These are phyloP conservation scores for Barnettozyma wickerhamii DNA, from an alignment of 805 yeast genomes.

Conservation along the genomic window DNA sequence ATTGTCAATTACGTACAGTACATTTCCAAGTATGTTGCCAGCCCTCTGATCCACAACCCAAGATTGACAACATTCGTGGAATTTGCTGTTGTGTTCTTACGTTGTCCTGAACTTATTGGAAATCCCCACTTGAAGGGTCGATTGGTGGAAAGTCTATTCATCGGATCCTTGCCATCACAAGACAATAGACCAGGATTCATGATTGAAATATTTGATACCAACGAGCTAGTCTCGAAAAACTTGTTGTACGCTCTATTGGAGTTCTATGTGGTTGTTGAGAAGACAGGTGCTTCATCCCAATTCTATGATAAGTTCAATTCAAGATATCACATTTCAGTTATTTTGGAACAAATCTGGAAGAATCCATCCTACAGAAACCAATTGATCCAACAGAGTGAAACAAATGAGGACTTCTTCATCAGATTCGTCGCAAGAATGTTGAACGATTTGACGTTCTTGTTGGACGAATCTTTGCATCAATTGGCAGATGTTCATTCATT, in stretches of 20 bases:
- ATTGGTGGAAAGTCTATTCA: constrained; percentile 73
- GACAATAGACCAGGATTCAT: constrained; percentile 70
- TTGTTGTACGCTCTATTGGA: constrained; percentile 80
- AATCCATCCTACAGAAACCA: constrained; percentile 63
- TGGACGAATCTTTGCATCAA: constrained; percentile 86
- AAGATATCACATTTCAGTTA: constrained; percentile 79
- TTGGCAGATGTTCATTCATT: constrained; percentile 71
- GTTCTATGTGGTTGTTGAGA: constrained; percentile 91
- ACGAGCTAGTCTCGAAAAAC: constrained; percentile 58
- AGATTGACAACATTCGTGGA: constrained; percentile 60
- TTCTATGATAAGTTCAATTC: constrained; percentile 94
- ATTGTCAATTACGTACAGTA: constrained; percentile 66
- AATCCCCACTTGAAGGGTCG: constrained; percentile 92
- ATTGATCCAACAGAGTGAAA: constrained; percentile 59
- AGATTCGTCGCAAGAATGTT: constrained; percentile 92
- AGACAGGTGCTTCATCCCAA: constrained; percentile 92
- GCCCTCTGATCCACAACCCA: constrained; percentile 51
- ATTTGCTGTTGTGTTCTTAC: constrained; percentile 65
- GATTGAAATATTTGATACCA: constrained; percentile 57
- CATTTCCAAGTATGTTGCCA: constrained; percentile 49
- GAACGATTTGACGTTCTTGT: constrained; percentile 86
- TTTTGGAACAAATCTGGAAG: constrained; percentile 81
- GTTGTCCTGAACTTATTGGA: constrained; percentile 81
- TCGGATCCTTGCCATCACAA: constrained; percentile 58
- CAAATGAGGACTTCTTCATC: constrained; percentile 79